A percentile compares a stretch with the other conserved stretches of the same genome.
These are phyloP conservation scores for Lanzia echinophila DNA, from an alignment of 2,329 filamentous ascomycete species.

Conservation along the genomic window DNA sequence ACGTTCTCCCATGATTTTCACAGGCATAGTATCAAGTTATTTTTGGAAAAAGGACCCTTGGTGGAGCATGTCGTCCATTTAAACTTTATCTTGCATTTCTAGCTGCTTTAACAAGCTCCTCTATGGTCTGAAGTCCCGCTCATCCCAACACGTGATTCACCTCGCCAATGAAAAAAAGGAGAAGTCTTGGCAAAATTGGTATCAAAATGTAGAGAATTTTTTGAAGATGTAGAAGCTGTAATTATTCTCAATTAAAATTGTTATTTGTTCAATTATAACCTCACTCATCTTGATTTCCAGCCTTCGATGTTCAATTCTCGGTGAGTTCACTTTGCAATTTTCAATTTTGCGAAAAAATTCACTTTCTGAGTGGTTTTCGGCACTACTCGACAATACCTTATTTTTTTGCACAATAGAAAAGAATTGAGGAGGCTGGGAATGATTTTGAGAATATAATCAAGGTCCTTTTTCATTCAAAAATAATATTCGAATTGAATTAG, in stretches of 20 bases:
- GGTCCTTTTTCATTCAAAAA: background rate
- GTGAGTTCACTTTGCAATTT: background rate
- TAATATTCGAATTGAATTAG: background rate
- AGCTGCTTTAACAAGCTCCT: no score
- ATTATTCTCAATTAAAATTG: background rate
- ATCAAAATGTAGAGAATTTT: background rate
- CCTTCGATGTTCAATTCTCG: background rate
- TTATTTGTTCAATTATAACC: background rate
- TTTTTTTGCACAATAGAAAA: background rate
- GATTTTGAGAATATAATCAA: background rate
- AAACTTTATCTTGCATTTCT: no score
- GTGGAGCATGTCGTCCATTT: no score
- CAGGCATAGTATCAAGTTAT: no score
- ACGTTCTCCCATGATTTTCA: no score
- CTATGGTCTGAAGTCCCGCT: no score
- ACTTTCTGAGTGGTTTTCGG: background rate
- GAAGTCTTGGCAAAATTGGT: slow-evolving; percentile 1
- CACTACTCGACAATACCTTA: background rate
- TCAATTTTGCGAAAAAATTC: background rate
- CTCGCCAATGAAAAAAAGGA: background rate
- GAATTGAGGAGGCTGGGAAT: background rate
- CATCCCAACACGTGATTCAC: background rate
- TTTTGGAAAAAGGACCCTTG: no score
- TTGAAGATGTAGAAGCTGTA: background rate
- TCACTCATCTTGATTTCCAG: no score